Conservation (phyloP, 2,329 filamentous ascomycete genomes). For the Penicillium sp. region DNA sequence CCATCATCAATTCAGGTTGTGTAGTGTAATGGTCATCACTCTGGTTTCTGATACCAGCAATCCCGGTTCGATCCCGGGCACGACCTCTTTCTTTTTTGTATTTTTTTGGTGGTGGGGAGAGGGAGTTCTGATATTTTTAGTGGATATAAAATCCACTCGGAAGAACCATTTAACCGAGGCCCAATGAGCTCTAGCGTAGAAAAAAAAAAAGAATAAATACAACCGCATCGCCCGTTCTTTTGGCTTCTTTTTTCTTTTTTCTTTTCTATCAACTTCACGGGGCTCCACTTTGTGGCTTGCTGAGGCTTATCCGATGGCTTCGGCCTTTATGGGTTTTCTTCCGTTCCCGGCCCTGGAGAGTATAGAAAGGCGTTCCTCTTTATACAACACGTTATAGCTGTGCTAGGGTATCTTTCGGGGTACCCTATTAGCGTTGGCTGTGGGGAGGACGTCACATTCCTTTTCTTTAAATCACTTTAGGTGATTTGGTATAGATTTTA, state of each 20-base stretch:
- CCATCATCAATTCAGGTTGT: too few species aligned
- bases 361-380: conserved; percentile 19
- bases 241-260: conserved; percentile 11
- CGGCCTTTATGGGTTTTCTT: conserved; percentile 21
- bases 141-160: not conserved
- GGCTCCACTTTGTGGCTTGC: conserved; percentile 25
- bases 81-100: conserved; percentile 1
- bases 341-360: conserved; percentile 26
- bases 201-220: conserved; percentile 6
- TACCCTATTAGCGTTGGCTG: not conserved
- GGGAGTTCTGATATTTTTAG: not conserved
- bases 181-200: conserved; percentile 11
- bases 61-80: conserved; percentile 15
- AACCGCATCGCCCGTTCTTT: not conserved
- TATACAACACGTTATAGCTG: conserved; percentile 18
- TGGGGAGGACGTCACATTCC: conserved; percentile 10
- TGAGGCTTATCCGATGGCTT: conserved; percentile 21
- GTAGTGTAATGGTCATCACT: conserved; percentile 3
- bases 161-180: not conserved
- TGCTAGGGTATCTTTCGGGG: conserved; percentile 10
- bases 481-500: not conserved
- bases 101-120: too few species aligned
- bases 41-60: conserved; percentile 4
- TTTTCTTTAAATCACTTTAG: not conserved
- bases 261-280: conserved; percentile 20